Base-by-base conservation (phyloP, 2,329 filamentous ascomycete genomes). In the Calonectria naviculata region DNA sequence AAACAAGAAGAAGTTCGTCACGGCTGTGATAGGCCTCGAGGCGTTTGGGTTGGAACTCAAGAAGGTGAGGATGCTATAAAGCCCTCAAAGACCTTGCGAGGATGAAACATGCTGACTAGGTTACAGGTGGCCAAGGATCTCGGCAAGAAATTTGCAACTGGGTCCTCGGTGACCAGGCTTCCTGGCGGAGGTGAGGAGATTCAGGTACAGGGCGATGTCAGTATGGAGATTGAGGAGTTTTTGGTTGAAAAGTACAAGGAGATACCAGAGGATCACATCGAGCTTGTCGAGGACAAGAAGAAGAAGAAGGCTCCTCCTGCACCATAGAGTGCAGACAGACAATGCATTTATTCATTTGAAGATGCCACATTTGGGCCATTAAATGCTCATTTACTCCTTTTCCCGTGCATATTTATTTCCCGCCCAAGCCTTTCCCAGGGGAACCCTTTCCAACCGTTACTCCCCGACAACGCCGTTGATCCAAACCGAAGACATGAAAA, bases 81-180 rank as follows among this genome's bases (percentile, higher is more conserved):
- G 41, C 19, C 38, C 47, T 68, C 58, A 34, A 38, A n/a, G 29
- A 7, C 2, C n/a, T 13, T 13, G 10, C 56, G 24, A 52, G 41
- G n/a, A 36, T 19, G 24, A 26, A 44, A 31, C 60, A 61, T 74
- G 52, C 75, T 78, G 15, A 79, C 36, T 47, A 24, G 41, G 58
- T 49, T 38, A 29, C 46, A 87, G 85, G 88, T 97, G 9, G 93
- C 95, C 70, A 98, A 98, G 87, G 97, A 98, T 80, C 92, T 98
- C 77, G 97, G 97, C 73, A 99, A 98, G 90, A 98, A 98, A 85
- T 98, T 99, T 81, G 97, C 97, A 34, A 98, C 97, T 12, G 97
- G 97, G 0, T 93, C 92, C 19, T 95, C 93, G 52, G 97, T 99
- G 52, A 98, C 96, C 10, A 98, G 98, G 86, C 90, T 93, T 1